Base-by-base conservation (phyloP, 2,329 filamentous ascomycete species). In the Trichophaea hybrida region DNA sequence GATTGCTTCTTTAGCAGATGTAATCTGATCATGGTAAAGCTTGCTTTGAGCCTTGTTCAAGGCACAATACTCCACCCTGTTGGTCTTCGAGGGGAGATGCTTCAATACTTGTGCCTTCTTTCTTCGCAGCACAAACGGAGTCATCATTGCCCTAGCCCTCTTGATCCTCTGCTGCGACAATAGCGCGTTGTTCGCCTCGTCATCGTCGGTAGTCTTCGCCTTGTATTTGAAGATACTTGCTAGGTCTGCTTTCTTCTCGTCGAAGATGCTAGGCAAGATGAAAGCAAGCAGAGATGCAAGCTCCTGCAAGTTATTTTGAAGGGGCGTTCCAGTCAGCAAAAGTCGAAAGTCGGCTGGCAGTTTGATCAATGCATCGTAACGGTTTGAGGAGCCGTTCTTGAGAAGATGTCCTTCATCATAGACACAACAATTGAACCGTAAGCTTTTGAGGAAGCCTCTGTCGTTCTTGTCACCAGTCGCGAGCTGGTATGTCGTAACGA, bases 401-500 rank as follows among this genome's bases (percentile, higher is more conserved):
- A 98, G 75, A 69, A 88, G 83, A 72, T 98, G 93, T 0, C 91
- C 93, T 73, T 98, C 93, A 69, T 98, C 93, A 69, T 89, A 98
- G 8, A 98, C 84, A 67, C 69, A 86, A 83, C 40, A 57, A 61
- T 76, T 72, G 15, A 78, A 77, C 44, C 75, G 75, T 64, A 82
- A 75, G 32, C 74, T 77, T 46, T 80, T 76, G 61, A 87, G 73
- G 69, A 86, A 87, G 24, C 75, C 75, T 54, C 80, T 78, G 69
- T 88, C 84, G 4, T 77, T 72, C 62, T 78, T 78, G 33, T 75
- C 76, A 17, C 67, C 67, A 61, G 79, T 79, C 24, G 82, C 81
- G 62, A 85, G 78, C 46, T 84, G 82, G 67, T 88, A 87, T 0
- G 84, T 87, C 0, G 84, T 86, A 57, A 88, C 78, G 40, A 88